These are phyloP conservation scores for Stentor coeruleus DNA, from an alignment of 73 alveolate species.

Conservation along the genomic window DNA sequence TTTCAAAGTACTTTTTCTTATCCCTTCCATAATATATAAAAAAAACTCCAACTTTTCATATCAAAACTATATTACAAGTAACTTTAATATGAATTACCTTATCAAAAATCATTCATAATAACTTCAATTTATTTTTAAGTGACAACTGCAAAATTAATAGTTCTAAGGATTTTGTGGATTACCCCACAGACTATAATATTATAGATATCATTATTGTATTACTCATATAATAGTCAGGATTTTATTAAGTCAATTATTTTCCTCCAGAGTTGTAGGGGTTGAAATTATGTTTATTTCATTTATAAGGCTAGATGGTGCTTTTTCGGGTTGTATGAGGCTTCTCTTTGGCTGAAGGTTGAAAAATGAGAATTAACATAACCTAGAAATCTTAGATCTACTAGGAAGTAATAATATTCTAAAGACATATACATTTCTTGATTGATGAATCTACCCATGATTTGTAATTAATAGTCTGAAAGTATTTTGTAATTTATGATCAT, in stretches of 20 bases:
- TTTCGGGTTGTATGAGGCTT: slow-evolving; percentile 21
- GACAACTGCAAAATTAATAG: not conserved
- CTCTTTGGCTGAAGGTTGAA: not conserved
- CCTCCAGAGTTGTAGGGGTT: slow-evolving; percentile 11
- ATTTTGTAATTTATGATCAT: not conserved
- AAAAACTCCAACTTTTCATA: too few relatives aligned
- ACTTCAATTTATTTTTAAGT: not conserved
- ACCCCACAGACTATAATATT: not conserved
- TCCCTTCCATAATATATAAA: too few relatives aligned
- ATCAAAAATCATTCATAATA: too few relatives aligned
- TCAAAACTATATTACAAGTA: too few relatives aligned
- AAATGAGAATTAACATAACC: not conserved
- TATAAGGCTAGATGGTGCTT: not conserved
- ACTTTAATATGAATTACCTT: too few relatives aligned
- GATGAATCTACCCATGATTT: not conserved
- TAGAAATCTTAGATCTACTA: not conserved
- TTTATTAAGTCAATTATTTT: not conserved
- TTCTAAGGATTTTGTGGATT: not conserved
- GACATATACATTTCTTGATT: not conserved
- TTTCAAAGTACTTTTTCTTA: too few relatives aligned
- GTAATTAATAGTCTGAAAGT: not conserved
- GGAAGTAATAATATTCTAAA: not conserved
- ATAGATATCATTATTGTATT: not conserved
- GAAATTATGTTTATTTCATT: slow-evolving; percentile 6
- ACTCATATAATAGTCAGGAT: not conserved